Evolutionary conservation across 306 rosid genomes (phyloP), one percentile per base, ranked within the genome.

Genomic region (Corylus avellana): DNA sequence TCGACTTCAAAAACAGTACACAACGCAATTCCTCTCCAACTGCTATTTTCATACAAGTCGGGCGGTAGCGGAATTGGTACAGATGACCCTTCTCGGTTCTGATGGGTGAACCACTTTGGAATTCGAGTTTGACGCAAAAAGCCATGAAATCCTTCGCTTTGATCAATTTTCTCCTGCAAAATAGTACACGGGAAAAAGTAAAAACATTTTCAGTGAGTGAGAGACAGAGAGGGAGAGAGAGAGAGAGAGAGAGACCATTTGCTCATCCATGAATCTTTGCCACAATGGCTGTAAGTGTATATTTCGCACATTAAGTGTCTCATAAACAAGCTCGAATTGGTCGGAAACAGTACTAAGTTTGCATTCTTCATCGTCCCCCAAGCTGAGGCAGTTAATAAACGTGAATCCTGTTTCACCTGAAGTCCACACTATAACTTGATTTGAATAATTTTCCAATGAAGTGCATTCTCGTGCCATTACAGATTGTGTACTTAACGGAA

Each of bases 401-500:
- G 71, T 37, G 25, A 13, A 66, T 37, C 25, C 27, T 37, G 48
- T 1, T 66, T 16, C 25, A 17, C 70, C 5, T 1, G 71, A 66
- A 7, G 71, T 66, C 49, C 25, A 16, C 48, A 37, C 47, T 35
- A 2, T 42, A 6, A 5, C 2, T 37, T 66, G 71, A 39, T 66
- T 66, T 39, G 25, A 71, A 77, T 4, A 49, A 61, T 61, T 57
- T 51, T 12, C 39, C 1, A 77, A 29, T n/a, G 73, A 78, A 42
- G 54, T 11, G 44, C 39, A 27, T 66, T 68, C 48, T 18, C 63
- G 9, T 51, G 80, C 80, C 29, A 20, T 7, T 53, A 77, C 17
- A 0, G 7, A 4, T 50, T 35, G 54, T n/a, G 32, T 53, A 20
- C n/a, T 53, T 0, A 1, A 20, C 0, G 80, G 74, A 37, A 77